phyloP scores from a whole-genome alignment of 352 stramenopile species.

The Salisapilia sapeloensis region DNA sequence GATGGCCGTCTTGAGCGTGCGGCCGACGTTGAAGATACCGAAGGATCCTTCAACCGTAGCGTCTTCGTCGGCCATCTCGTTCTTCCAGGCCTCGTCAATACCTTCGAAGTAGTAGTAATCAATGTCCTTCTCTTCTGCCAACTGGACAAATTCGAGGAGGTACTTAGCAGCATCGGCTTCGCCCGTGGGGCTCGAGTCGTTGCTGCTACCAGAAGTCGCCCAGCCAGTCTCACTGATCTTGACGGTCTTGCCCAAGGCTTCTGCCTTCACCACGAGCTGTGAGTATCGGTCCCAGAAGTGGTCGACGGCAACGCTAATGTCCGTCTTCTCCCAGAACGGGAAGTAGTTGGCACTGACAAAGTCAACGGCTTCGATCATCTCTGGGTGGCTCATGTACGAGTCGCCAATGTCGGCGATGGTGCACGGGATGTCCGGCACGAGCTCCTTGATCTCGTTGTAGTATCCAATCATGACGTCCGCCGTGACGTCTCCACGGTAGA shows the following conservation, averaged over 20 bases:
- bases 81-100: conserved; percentile 48
- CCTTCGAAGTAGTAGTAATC: conserved; percentile 57
- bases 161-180: conserved; percentile 20
- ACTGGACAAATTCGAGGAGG: conserved; percentile 40
- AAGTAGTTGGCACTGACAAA: conserved; percentile 48
- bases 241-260: conserved; percentile 28
- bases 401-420: conserved; percentile 48
- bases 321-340: conserved; percentile 41
- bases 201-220: conserved; percentile 17
- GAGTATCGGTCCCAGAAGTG: conserved; percentile 28
- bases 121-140: conserved; percentile 22
- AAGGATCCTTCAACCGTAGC: conserved; percentile 58
- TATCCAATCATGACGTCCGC: conserved; percentile 18
- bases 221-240: conserved; percentile 55
- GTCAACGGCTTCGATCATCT: conserved; percentile 37
- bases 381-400: conserved; percentile 25
- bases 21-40: conserved; percentile 26
- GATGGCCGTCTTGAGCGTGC: conserved; percentile 30
- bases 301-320: conserved; percentile 13
- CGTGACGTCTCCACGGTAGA: conserved; percentile 43
- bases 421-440: conserved; percentile 20
- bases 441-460: conserved; percentile 33
- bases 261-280: conserved; percentile 10
- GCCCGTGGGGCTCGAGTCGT: conserved; percentile 13
- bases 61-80: conserved; percentile 17